Evolutionary conservation across 176 grass and related monocot species (phyloP).

Genomic region (Microstegium vimineum): DNA sequence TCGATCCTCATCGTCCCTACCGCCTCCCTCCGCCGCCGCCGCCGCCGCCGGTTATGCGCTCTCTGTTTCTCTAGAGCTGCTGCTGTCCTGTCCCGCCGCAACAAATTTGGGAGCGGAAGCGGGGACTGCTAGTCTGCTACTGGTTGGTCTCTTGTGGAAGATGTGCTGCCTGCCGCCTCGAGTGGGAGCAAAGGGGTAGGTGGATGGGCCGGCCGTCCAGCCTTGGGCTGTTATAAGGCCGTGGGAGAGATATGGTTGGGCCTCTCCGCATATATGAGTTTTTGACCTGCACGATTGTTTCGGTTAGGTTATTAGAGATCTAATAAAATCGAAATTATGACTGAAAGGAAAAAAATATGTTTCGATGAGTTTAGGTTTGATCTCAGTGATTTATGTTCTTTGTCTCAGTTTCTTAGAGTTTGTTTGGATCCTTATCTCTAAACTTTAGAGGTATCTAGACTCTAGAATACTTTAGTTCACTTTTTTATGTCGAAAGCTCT

Average conservation of each 20-base stretch:
- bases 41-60: background rate
- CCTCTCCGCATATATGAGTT: background rate
- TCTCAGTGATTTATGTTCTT: no score
- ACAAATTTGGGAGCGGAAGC: background rate
- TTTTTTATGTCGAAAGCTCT: no score
- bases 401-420: no score
- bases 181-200: background rate
- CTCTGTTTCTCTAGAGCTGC: background rate
- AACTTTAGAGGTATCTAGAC: no score
- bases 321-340: no score
- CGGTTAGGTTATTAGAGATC: no score
- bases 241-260: background rate
- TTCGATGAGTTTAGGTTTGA: no score
- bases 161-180: background rate
- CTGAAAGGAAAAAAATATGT: no score
- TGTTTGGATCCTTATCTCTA: no score
- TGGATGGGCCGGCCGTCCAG: background rate
- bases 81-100: background rate
- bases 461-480: no score
- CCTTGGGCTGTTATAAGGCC: background rate
- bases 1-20: slow-evolving; percentile 71
- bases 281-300: background rate
- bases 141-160: background rate
- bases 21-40: slow-evolving; percentile 12
- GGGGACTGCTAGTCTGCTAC: background rate